phyloP scores from a whole-genome alignment of 2,329 filamentous ascomycete genomes.

The Phaeosphaeriaceae sp. region DNA sequence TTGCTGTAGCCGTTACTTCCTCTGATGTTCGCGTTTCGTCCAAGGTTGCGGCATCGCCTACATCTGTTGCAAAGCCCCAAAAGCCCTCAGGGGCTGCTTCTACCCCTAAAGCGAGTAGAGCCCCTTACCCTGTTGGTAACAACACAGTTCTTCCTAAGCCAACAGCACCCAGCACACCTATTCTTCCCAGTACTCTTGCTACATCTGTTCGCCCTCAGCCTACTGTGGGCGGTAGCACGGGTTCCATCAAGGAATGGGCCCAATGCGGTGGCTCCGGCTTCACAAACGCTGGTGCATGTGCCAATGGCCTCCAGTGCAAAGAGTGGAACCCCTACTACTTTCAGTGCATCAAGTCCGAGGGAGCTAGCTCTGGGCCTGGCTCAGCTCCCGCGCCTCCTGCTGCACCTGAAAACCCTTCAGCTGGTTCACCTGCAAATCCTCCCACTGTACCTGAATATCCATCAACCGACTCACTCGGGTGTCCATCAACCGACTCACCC shows the following conservation, averaged over 20 bases:
- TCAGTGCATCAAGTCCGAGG: slow-evolving; percentile 48
- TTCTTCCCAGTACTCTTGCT: slow-evolving; percentile 25
- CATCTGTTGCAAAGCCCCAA: neutral
- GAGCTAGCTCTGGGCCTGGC: slow-evolving; percentile 13
- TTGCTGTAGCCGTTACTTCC: slow-evolving; percentile 10
- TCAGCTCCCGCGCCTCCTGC: slow-evolving; percentile 10
- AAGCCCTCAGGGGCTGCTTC: neutral
- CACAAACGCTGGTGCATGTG: slow-evolving; percentile 49
- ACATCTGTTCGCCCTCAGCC: slow-evolving; percentile 29
- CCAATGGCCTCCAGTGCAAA: slow-evolving; percentile 49
- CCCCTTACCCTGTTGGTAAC: slow-evolving; percentile 15
- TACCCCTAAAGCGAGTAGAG: slow-evolving; percentile 4
- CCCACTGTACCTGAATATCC: neutral
- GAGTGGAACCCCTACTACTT: slow-evolving; percentile 54
- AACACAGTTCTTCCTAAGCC: slow-evolving; percentile 2
- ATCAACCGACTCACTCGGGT: too few relatives aligned
- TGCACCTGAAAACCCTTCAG: neutral
- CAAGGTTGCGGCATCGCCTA: neutral
- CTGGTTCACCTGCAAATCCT: neutral
- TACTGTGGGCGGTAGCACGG: slow-evolving; percentile 20
- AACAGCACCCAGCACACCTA: neutral
- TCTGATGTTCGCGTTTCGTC: slow-evolving; percentile 2
- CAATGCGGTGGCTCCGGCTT: slow-evolving; percentile 55
- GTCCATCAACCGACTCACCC: too few relatives aligned
- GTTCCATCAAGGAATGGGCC: slow-evolving; percentile 25